A percentile compares a stretch with the other conserved stretches of the same genome.
phyloP scores from a whole-genome alignment of 2,329 filamentous ascomycete genomes.

The Botrytis fragariae region DNA sequence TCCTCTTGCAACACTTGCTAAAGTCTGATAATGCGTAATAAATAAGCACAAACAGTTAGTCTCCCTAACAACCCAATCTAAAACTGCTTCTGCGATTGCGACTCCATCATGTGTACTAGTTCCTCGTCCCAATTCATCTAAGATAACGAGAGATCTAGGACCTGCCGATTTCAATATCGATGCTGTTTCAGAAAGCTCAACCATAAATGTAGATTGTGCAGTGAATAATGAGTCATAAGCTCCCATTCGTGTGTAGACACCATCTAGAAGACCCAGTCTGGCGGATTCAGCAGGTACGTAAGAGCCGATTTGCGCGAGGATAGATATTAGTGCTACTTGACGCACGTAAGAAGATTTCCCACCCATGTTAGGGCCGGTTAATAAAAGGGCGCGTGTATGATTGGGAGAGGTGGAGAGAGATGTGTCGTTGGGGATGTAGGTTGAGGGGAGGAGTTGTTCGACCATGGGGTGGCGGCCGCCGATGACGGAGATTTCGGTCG shows the following conservation, averaged over 20 bases:
- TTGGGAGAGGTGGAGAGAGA: conserved; percentile 63
- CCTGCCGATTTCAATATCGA: conserved; percentile 89
- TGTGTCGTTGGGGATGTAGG: conserved; percentile 90
- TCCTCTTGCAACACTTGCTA: conserved; percentile 67
- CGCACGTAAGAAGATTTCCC: conserved; percentile 98
- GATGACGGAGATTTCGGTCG: conserved; percentile 65
- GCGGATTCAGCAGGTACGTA: conserved; percentile 82
- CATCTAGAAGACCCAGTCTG: conserved; percentile 78
- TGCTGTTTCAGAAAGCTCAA: conserved; percentile 89
- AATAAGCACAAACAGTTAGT: conserved; percentile 81
- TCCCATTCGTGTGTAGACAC: conserved; percentile 91
- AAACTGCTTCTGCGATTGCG: conserved; percentile 88
- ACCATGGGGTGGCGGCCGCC: conserved; percentile 92
- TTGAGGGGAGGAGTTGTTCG: conserved; percentile 79
- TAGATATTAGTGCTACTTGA: conserved; percentile 82
- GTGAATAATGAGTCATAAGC: conserved; percentile 95
- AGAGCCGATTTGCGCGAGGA: conserved; percentile 92
- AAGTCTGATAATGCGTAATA: conserved; percentile 95
- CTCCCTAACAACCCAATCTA: conserved; percentile 77
- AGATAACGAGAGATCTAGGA: conserved; percentile 78
- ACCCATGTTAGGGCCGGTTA: conserved; percentile 98
- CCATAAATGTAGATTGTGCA: conserved; percentile 96
- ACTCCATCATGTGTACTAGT: conserved; percentile 95
- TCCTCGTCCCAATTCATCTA: conserved; percentile 91
- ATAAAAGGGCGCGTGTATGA: conserved; percentile 58